Conservation (phyloP, 768 basidiomycete genomes). For the Trametes sanguinea region DNA sequence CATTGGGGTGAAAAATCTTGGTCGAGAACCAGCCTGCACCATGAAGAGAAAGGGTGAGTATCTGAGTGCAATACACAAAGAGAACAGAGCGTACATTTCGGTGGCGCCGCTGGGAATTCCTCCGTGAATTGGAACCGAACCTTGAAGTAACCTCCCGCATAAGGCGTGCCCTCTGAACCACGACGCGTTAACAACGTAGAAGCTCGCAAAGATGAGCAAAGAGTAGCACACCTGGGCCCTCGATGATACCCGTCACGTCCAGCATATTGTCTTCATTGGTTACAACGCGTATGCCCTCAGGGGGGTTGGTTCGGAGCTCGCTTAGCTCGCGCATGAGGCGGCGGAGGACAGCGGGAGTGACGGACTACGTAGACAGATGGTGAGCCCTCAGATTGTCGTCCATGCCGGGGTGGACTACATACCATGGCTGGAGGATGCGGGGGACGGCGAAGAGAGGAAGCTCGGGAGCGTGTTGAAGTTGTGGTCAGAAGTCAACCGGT, state of each 20-base stretch:
- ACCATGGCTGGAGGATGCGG: conserved; percentile 12
- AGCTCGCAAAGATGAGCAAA: not conserved
- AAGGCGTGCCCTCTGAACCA: conserved; percentile 60
- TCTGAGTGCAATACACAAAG: not conserved
- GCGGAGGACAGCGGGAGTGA: conserved; percentile 65
- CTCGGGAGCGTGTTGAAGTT: conserved; percentile 12
- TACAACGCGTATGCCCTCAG: conserved; percentile 89
- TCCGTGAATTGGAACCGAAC: conserved; percentile 88
- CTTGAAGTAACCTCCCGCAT: conserved; percentile 70
- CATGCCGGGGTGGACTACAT: not conserved
- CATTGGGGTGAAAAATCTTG: conserved; percentile 98
- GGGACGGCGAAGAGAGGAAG: not conserved
- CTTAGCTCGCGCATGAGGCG: conserved; percentile 85
- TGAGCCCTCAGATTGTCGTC: not conserved
- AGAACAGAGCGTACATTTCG: conserved; percentile 69
- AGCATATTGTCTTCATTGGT: conserved; percentile 88
- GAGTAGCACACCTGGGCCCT: conserved; percentile 76
- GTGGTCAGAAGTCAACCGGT: conserved; percentile 27
- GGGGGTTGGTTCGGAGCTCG: conserved; percentile 78
- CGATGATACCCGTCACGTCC: conserved; percentile 83
- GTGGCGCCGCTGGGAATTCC: conserved; percentile 92
- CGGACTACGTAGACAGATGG: conserved; percentile 32
- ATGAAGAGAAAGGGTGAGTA: not conserved
- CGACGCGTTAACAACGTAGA: conserved; percentile 21
- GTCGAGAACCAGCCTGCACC: conserved; percentile 81